Evolutionary conservation across 768 basidiomycete species (phyloP), one percentile per base, ranked within the genome.

Genomic region (Termitomyces sp.): DNA sequence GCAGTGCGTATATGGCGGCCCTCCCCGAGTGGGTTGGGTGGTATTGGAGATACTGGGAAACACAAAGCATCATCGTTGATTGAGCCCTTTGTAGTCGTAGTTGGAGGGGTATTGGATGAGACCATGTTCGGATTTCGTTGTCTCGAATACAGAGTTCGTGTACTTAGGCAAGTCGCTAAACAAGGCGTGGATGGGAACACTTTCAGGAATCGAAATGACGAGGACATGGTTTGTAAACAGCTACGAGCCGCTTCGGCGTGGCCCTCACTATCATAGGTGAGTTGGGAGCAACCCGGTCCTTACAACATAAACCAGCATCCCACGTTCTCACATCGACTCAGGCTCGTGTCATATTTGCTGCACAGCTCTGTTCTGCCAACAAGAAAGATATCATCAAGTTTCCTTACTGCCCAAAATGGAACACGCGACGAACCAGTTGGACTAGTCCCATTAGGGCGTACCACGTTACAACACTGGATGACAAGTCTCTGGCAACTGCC

Each of bases 1-100:
- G 90, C 89, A 0, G 85, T 86, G 63, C 79, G 76, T 66, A 95
- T 92, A 66, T 80, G 84, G 23, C 73, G 75, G 7, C 85, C 88
- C 58, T 88, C 82, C 1, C 88, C 86, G 0, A 89, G 70, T 27
- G 85, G 85, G 64, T 89, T 88, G 43, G 70, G 68, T 6, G 87
- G 84, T 25, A 86, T 65, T 19, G 82, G 76, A 0, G 88, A 86
- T 43, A 81, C 61, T 2, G 77, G 66, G 67, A 86, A 86, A 9
- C 64, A 68, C 21, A 28, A 23, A 8, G 14, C 12, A 41, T 44
- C 35, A n/a, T 32, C 9, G 16, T 3, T 49, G 35, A 25, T 43
- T 30, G 51, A 21, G 10, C 9, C 43, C 28, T 39, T 39, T 27
- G 40, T n/a, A 42, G 49, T 21, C 23, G 16, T 23, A 14, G 28